Evolutionary conservation across 129 eudicot genomes (phyloP).

Genomic region (Helianthus tuberosus): DNA sequence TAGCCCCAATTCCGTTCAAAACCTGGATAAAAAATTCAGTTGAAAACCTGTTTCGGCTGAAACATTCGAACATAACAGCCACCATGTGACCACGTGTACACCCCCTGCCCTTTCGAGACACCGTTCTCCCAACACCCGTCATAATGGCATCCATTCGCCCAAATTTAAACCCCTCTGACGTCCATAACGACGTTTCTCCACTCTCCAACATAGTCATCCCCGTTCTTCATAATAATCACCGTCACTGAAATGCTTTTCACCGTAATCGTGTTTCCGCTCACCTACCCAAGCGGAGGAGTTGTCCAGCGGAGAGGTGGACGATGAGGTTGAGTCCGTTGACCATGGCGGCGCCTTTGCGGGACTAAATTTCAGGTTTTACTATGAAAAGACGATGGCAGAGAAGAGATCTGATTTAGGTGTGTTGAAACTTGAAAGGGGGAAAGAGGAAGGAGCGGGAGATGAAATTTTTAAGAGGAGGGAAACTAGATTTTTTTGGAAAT

Average conservation of each 20-base stretch:
- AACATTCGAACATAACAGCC: conserved; percentile 72
- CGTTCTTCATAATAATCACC: conserved; percentile 90
- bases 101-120: conserved; percentile 65
- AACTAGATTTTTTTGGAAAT: too few species aligned
- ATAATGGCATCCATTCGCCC: conserved; percentile 69
- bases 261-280: conserved; percentile 84
- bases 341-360: too few species aligned
- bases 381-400: too few species aligned
- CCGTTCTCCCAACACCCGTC: conserved; percentile 94
- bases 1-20: conserved; percentile 29
- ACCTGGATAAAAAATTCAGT: conserved; percentile 71
- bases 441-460: too few species aligned
- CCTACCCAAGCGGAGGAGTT: conserved; percentile 42
- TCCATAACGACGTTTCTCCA: conserved; percentile 80
- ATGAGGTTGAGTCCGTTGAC: too few species aligned
- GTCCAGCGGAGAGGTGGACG: too few species aligned
- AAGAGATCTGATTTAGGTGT: too few species aligned
- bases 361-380: too few species aligned
- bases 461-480: too few species aligned
- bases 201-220: conserved; percentile 88
- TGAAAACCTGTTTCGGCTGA: conserved; percentile 39
- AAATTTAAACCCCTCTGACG: conserved; percentile 76
- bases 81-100: conserved; percentile 82
- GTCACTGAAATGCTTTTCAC: conserved; percentile 66
- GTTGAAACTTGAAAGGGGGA: too few species aligned